A percentile compares a stretch with the other conserved stretches of the same genome.
Conservation (phyloP, 495 filamentous ascomycete species). For the Podospora didyma region DNA sequence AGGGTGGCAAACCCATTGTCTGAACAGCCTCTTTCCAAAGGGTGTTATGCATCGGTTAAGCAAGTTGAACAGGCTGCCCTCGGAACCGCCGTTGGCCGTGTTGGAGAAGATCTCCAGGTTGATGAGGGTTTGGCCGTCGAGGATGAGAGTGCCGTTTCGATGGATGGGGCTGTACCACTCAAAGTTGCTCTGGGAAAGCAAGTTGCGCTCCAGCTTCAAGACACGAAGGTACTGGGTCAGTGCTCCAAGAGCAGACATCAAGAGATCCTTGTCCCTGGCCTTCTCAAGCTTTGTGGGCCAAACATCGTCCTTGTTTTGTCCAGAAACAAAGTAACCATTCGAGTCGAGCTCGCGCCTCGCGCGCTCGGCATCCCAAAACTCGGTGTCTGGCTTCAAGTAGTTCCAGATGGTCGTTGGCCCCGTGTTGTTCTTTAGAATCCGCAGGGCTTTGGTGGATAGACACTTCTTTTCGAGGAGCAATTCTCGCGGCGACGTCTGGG, state of each 20-base stretch:
- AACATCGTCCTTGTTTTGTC: slow-evolving; percentile 55
- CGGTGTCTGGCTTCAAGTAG: slow-evolving; percentile 76
- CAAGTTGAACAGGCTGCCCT: slow-evolving; percentile 85
- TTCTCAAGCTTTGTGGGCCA: slow-evolving; percentile 79
- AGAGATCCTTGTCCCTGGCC: slow-evolving; percentile 71
- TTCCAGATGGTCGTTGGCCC: slow-evolving; percentile 94
- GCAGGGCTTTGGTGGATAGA: slow-evolving; percentile 76
- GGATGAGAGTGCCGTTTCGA: slow-evolving; percentile 84
- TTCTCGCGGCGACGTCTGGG: slow-evolving; percentile 87
- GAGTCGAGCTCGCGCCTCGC: slow-evolving; percentile 79
- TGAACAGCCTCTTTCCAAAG: slow-evolving; percentile 94
- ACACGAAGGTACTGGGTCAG: slow-evolving; percentile 81
- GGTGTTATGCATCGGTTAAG: slow-evolving; percentile 94
- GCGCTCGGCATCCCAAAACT: slow-evolving; percentile 88
- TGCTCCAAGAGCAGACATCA: slow-evolving; percentile 92
- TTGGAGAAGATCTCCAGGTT: slow-evolving; percentile 98
- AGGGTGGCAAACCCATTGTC: slow-evolving; percentile 97
- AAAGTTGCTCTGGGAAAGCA: slow-evolving; percentile 90
- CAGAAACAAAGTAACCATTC: slow-evolving; percentile 71
- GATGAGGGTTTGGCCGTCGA: slow-evolving; percentile 95
- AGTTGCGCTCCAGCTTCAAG: slow-evolving; percentile 82
- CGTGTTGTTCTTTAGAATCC: slow-evolving; percentile 97
- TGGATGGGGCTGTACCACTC: slow-evolving; percentile 89
- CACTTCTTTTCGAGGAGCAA: slow-evolving; percentile 84
- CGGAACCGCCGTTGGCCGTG: slow-evolving; percentile 76